Base-by-base conservation (phyloP, 2,329 filamentous ascomycete species). In the Nemania sp. region DNA sequence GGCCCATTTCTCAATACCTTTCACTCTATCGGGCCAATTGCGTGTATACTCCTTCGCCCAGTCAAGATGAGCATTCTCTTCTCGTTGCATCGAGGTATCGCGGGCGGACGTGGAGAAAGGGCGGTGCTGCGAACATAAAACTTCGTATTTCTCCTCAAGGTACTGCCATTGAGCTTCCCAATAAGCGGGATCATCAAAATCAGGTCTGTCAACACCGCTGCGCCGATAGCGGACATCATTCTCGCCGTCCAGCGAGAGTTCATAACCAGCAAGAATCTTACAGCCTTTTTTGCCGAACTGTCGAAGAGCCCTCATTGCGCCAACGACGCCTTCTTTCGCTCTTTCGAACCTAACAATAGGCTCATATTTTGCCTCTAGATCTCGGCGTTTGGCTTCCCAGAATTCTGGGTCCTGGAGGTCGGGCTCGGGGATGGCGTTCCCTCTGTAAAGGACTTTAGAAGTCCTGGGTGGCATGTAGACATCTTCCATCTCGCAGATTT, bases 401-500 rank as follows among this genome's bases (percentile, higher is more conserved):
- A 50, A 50, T 11, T 12, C 30, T 15, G 31, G 17, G 20, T 44
- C 48, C 37, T 30, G 22, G 48, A 44, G 22, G 31, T 50, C 48
- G 14, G 48, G 31, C 17, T 43, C 22, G 3, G 48, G 30, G 40
- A 44, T 17, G 3, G 22, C 22, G 17, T 26, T 43, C 24, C 48
- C 48, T 50, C 47, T 37, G 17, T 50, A 50, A 24, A 11, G 11
- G 6, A 50, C 15, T 12, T 20, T 3, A 9, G 22, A 24, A 24
- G 14, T 14, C 1, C 0, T 1, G 3, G 12, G 14, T 5, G 9
- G 7, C 11, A 41, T 22, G 12, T 37, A 50, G 11, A 50, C 48
- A n/a, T 43, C 39, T 37, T 12, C 19, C 9, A 4, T 20, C 2
- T 50, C 15, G 14, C 15, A 22, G 28, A 42, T 42, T 14, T 11